A percentile compares a stretch with the other conserved stretches of the same genome.
These are phyloP conservation scores for Sanghuangporus baumii DNA, from an alignment of 1,284 basidiomycete genomes.

Conservation along the genomic window DNA sequence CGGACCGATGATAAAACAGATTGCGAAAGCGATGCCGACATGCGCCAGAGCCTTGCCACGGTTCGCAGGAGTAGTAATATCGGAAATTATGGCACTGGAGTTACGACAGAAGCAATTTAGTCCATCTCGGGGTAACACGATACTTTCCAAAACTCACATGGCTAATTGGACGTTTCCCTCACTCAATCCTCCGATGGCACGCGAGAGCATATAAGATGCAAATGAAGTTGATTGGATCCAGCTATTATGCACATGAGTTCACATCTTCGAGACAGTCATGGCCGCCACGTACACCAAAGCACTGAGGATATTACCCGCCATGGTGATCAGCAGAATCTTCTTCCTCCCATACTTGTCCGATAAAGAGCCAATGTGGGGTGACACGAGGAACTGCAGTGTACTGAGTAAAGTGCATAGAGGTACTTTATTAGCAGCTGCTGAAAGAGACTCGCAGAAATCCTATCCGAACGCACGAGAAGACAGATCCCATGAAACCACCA, in stretches of 20 bases:
- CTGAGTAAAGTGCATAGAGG: conserved; percentile 32
- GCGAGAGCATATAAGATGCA: conserved; percentile 80
- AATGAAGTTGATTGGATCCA: conserved; percentile 89
- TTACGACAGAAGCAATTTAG: background rate
- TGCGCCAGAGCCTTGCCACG: conserved; percentile 83
- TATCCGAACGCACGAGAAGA: conserved; percentile 67
- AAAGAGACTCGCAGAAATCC: background rate
- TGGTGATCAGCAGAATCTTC: conserved; percentile 71
- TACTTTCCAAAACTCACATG: conserved; percentile 45
- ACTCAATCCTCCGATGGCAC: conserved; percentile 83
- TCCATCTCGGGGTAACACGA: conserved; percentile 7
- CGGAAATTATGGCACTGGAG: conserved; percentile 79
- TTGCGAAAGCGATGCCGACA: conserved; percentile 89
- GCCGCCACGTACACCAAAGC: conserved; percentile 62
- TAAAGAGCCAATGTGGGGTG: conserved; percentile 75
- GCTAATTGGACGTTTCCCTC: conserved; percentile 85
- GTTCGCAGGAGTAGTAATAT: conserved; percentile 72
- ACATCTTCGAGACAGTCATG: background rate
- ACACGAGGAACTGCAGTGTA: conserved; percentile 82
- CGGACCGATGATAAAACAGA: conserved; percentile 85
- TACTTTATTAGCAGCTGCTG: background rate
- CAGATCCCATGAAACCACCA: conserved; percentile 83
- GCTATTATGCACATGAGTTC: conserved; percentile 31
- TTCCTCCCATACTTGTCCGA: conserved; percentile 86
- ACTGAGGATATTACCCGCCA: conserved; percentile 89